A percentile compares a stretch with the other conserved stretches of the same genome.
Evolutionary conservation across 2,329 filamentous ascomycete species (phyloP).

Genomic region (Monilinia vaccinii-corymbosi): DNA sequence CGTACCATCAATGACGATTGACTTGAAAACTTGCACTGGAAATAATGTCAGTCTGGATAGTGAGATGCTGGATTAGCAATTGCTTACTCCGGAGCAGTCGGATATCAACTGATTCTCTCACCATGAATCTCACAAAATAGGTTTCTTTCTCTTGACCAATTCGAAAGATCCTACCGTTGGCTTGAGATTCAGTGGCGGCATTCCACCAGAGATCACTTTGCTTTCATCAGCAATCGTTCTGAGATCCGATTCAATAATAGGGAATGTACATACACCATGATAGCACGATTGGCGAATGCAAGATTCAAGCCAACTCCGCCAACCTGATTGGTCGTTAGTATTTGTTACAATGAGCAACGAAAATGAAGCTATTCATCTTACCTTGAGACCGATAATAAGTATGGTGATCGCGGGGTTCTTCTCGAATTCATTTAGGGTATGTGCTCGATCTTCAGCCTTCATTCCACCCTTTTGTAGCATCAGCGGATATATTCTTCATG

Average conservation of each 20-base stretch:
- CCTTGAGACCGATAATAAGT: neutral
- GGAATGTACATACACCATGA: neutral
- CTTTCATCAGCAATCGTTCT: neutral
- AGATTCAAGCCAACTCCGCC: neutral
- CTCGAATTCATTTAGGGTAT: neutral
- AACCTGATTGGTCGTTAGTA: neutral
- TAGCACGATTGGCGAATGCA: neutral
- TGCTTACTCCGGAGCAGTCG: neutral
- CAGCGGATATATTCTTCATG: neutral
- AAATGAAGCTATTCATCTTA: too few species aligned
- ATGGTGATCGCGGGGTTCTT: neutral
- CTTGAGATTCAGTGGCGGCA: neutral
- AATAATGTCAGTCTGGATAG: too few species aligned
- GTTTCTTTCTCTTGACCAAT: neutral
- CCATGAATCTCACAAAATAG: neutral
- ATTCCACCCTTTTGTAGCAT: neutral
- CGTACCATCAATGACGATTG: neutral
- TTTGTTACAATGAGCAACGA: too few species aligned
- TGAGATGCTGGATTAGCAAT: neutral
- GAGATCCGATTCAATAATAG: neutral
- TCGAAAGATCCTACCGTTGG: neutral
- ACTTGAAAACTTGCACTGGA: neutral
- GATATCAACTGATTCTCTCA: neutral
- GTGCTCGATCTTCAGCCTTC: neutral
- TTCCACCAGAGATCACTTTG: slow-evolving; percentile 3